phyloP scores from a whole-genome alignment of 495 filamentous ascomycete species.

The Aspergillus funiculosus region DNA sequence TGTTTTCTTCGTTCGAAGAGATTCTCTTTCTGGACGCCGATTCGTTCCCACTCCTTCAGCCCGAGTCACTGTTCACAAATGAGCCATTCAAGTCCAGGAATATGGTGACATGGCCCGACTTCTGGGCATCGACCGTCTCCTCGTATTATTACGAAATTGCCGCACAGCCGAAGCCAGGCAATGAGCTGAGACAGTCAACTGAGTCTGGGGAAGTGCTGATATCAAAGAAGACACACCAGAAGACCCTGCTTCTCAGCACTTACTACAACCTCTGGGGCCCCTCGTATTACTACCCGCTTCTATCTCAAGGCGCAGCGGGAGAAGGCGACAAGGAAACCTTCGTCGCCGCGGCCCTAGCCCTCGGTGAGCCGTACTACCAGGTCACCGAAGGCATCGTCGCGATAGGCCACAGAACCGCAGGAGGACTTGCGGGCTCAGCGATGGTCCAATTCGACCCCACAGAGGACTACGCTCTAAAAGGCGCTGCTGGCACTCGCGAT shows the following conservation, averaged over 20 bases:
- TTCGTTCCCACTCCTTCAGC: constrained; percentile 42
- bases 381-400: constrained; percentile 74
- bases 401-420: constrained; percentile 66
- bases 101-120: constrained; percentile 52
- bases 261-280: constrained; percentile 58
- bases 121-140: constrained; percentile 47
- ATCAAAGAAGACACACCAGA: constrained; percentile 42
- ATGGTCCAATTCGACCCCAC: constrained; percentile 42
- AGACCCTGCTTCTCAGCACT: constrained; percentile 46
- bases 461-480: constrained; percentile 30
- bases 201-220: constrained; percentile 52
- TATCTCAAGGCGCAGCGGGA: constrained; percentile 48
- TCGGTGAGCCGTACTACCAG: constrained; percentile 41
- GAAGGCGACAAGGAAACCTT: constrained; percentile 59
- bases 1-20: constrained; percentile 50
- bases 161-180: constrained; percentile 27
- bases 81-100: constrained; percentile 42
- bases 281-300: constrained; percentile 46
- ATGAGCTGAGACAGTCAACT: constrained; percentile 30
- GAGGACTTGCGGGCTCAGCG: constrained; percentile 30
- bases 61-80: constrained; percentile 39
- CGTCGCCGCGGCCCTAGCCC: constrained; percentile 40
- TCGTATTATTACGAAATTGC: constrained; percentile 46
- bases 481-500: constrained; percentile 18
- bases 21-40: constrained; percentile 54